Percentiles rank a stretch among this genome's conserved stretches.
Conservation (phyloP, 2,329 filamentous ascomycete species). For the Helminthosporium solani region DNA sequence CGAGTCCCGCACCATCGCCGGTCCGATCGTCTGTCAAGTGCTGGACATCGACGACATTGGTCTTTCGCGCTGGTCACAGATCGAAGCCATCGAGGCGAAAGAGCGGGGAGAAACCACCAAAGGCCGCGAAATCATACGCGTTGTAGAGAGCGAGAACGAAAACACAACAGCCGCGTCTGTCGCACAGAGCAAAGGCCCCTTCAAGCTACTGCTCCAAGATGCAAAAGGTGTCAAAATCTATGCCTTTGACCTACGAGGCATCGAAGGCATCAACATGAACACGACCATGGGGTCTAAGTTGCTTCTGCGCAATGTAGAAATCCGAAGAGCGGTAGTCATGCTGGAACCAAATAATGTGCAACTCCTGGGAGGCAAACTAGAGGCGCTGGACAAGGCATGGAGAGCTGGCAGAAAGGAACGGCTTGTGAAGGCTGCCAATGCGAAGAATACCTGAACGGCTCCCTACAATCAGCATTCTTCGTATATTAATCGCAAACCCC, state of each 20-base stretch:
- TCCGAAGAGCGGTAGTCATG: constrained; percentile 76
- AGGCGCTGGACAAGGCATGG: constrained; percentile 78
- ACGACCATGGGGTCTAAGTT: constrained; percentile 81
- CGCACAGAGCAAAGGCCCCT: constrained; percentile 58
- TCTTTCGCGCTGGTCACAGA: constrained; percentile 78
- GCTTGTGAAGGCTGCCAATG: constrained; percentile 60
- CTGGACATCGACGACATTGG: constrained; percentile 83
- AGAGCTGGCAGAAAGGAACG: constrained; percentile 67
- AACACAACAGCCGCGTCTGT: constrained; percentile 28
- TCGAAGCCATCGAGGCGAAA: constrained; percentile 75
- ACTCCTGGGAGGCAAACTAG: constrained; percentile 86
- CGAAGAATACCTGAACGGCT: too few species aligned
- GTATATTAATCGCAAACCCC: too few species aligned
- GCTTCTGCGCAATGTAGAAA: constrained; percentile 64
- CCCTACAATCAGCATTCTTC: too few species aligned
- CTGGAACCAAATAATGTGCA: constrained; percentile 67
- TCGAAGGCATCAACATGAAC: constrained; percentile 65
- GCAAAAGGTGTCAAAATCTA: constrained; percentile 64
- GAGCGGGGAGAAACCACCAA: constrained; percentile 71
- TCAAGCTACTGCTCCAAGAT: constrained; percentile 83
- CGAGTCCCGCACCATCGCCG: constrained; percentile 58
- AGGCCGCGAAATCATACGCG: constrained; percentile 79
- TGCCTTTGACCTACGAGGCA: constrained; percentile 68
- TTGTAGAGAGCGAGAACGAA: constrained; percentile 57
- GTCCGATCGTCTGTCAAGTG: constrained; percentile 74